A percentile compares a stretch with the other conserved stretches of the same genome.
Conservation (phyloP, 2,329 filamentous ascomycete genomes). For the Diaporthe citrichinensis region DNA sequence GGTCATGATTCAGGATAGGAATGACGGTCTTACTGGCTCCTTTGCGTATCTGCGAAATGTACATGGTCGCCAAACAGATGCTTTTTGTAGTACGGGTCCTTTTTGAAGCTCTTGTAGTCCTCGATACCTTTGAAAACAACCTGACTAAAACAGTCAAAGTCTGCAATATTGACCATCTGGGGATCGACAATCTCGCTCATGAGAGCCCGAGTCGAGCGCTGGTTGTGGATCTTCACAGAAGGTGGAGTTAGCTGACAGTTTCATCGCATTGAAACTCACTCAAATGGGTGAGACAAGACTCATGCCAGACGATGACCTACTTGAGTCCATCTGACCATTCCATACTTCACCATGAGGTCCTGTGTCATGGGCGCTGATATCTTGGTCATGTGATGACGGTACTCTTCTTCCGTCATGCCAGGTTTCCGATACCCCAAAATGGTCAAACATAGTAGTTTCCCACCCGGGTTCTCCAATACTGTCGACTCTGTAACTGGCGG, state of each 20-base stretch:
- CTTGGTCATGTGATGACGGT: constrained; percentile 62
- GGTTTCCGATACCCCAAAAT: constrained; percentile 62
- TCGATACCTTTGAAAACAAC: constrained; percentile 60
- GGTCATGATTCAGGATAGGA: not conserved
- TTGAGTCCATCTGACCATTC: constrained; percentile 61
- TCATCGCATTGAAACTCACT: no score
- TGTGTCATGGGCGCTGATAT: constrained; percentile 62
- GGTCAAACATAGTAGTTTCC: constrained; percentile 59
- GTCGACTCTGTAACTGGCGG: not conserved
- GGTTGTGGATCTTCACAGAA: constrained; percentile 58
- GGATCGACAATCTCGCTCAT: constrained; percentile 59
- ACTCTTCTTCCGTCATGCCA: constrained; percentile 64
- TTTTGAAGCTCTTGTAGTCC: constrained; percentile 62
- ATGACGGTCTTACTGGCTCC: constrained; percentile 50
- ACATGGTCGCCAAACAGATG: constrained; percentile 61
- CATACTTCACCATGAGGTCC: constrained; percentile 64
- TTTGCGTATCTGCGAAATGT: constrained; percentile 64
- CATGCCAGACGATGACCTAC: constrained; percentile 46
- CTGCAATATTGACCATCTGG: constrained; percentile 63
- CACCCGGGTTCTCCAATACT: not conserved
- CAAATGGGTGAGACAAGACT: not conserved
- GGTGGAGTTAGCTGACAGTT: not conserved
- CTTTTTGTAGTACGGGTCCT: constrained; percentile 63
- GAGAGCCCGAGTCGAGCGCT: constrained; percentile 51
- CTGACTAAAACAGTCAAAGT: constrained; percentile 66